A percentile compares a stretch with the other conserved stretches of the same genome.
Evolutionary conservation across 2,329 filamentous ascomycete species (phyloP).

Genomic region (Uncinocarpus reesii): DNA sequence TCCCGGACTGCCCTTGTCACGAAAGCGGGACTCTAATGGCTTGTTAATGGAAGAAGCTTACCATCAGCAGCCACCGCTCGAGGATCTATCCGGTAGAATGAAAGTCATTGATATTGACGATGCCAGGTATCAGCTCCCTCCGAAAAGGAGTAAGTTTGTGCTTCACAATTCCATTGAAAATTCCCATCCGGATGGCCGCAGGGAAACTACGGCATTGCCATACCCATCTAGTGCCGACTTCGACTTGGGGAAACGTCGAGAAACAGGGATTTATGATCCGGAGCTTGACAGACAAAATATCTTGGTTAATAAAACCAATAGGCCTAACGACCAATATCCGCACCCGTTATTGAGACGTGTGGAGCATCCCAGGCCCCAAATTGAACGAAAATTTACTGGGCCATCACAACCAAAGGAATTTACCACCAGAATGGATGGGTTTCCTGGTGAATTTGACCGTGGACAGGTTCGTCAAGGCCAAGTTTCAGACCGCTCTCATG

Average conservation of each 20-base stretch:
- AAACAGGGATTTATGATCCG: background rate
- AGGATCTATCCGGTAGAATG: constrained; percentile 20
- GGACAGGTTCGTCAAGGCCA: background rate
- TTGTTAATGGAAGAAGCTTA: constrained; percentile 2
- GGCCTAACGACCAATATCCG: background rate
- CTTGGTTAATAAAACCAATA: background rate
- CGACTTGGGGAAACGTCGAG: background rate
- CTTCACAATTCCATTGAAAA: constrained; percentile 17
- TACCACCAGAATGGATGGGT: background rate
- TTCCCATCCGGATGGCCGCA: background rate
- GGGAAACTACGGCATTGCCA: background rate
- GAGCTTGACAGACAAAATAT: background rate
- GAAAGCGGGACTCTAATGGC: constrained; percentile 10
- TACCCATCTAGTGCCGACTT: background rate
- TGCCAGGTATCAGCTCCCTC: constrained; percentile 21
- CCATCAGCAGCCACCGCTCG: constrained; percentile 15
- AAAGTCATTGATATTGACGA: constrained; percentile 21
- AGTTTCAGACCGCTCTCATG: constrained; percentile 9
- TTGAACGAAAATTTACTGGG: background rate
- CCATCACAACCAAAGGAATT: background rate
- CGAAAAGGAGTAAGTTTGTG: constrained; percentile 29
- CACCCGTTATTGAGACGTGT: background rate
- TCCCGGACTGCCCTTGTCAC: background rate
- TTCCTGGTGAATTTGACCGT: background rate
- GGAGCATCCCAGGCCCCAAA: background rate